A percentile compares a stretch with the other conserved stretches of the same genome.
Evolutionary conservation across 306 rosid species (phyloP).

Genomic region (Corylus heterophylla): DNA sequence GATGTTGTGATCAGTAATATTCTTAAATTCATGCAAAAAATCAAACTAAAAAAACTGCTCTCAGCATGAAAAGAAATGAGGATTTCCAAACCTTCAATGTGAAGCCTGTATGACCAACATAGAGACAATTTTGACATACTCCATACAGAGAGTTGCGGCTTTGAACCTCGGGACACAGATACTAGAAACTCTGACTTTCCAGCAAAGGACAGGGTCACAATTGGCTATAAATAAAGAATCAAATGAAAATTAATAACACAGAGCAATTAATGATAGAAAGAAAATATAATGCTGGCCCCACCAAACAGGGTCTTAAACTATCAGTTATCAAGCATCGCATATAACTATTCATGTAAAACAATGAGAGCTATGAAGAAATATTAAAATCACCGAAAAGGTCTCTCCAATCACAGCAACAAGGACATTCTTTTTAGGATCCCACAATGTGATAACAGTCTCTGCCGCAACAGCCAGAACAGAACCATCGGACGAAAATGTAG

Average conservation of each 20-base stretch:
- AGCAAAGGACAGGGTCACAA: conserved; percentile 63
- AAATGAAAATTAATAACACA: conserved; percentile 8
- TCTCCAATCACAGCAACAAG: conserved; percentile 86
- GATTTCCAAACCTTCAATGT: conserved; percentile 65
- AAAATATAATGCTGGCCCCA: background rate
- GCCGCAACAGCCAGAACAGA: conserved; percentile 95
- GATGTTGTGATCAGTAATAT: background rate
- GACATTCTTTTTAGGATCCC: conserved; percentile 86
- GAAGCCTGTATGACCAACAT: conserved; percentile 86
- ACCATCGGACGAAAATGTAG: conserved; percentile 87
- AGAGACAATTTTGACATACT: conserved; percentile 60
- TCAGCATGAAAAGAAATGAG: conserved; percentile 12
- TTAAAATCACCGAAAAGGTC: conserved; percentile 49
- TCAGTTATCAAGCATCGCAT: conserved; percentile 5
- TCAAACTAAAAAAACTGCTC: background rate
- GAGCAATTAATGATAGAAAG: background rate
- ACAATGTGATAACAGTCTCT: conserved; percentile 77
- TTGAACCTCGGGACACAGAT: conserved; percentile 67
- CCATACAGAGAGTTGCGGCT: conserved; percentile 75
- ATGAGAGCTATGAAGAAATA: conserved; percentile 11
- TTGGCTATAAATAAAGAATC: conserved; percentile 49
- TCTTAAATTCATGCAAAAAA: conserved; percentile 2
- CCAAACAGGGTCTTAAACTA: background rate
- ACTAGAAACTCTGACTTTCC: conserved; percentile 80
- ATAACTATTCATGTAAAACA: background rate